Base-by-base conservation (phyloP, 805 yeast genomes). In the Pichia phayaonensis region DNA sequence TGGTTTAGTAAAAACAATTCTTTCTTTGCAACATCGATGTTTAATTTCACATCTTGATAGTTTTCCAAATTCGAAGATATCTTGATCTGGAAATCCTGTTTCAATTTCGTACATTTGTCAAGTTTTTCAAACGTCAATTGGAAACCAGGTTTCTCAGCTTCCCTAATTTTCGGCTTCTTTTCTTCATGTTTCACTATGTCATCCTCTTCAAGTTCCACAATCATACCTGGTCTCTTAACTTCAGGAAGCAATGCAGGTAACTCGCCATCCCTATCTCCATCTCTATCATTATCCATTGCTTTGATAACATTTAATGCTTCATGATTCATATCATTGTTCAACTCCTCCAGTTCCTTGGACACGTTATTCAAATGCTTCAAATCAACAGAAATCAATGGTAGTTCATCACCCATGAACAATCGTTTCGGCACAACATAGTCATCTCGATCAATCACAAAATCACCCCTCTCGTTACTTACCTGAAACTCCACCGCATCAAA, bases 371-470 rank as follows among this genome's bases (percentile, higher is more conserved):
- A 59, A 8, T 62, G 62, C 8, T 66, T 63, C 34, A 80, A 51
- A 38, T 80, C 85, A 8, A 70, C 62, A 40, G 70, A 68, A 20
- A 75, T 59, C 20, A 77, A 69, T 36, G 68, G 73, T 0, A 83
- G 72, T 4, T 76, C 71, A 0, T 96, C 96, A 1, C 96, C 96
- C 68, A 90, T 90, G 46, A 75, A 68, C 12, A 72, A 63, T 80
- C 92, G 73, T 58, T 86, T 87, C 1, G 97, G 97, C 2, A 79
- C 69, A 4, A 79, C 62, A 44, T 80, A 71, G 38, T 63, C 63
- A 47, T 83, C 84, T 48, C 96, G 10, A 29, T 29, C 34, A 13
- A 29, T 70, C 3, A 79, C 62, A 44, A 80, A 71, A 38, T 63
- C 62, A 47, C 83, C 84, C 48, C 95, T 69, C 49, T 84, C 86